Evolutionary conservation across 1,284 basidiomycete species (phyloP).

Genomic region (Anthracocystis walkeri): DNA sequence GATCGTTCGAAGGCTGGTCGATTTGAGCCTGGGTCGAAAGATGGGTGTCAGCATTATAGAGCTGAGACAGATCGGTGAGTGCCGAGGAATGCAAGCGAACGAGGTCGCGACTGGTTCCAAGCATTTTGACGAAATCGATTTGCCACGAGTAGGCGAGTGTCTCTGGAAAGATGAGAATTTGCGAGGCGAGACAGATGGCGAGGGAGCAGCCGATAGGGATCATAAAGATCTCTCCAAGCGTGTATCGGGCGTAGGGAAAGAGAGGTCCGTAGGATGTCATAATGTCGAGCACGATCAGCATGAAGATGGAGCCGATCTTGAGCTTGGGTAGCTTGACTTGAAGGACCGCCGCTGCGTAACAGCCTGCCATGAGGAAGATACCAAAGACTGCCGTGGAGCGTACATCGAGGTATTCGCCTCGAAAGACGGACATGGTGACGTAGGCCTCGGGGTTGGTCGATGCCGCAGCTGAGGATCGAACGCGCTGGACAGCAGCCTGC

Average conservation of each 20-base stretch:
- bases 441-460: slow-evolving; percentile 63
- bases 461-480: slow-evolving; percentile 64
- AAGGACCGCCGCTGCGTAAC: slow-evolving; percentile 75
- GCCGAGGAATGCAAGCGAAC: slow-evolving; percentile 26
- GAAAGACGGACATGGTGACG: slow-evolving; percentile 73
- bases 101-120: slow-evolving; percentile 24
- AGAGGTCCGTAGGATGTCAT: slow-evolving; percentile 72
- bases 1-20: slow-evolving; percentile 16
- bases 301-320: slow-evolving; percentile 73
- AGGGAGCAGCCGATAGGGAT: slow-evolving; percentile 48
- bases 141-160: slow-evolving; percentile 75
- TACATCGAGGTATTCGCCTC: slow-evolving; percentile 78
- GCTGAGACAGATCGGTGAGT: slow-evolving; percentile 22
- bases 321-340: slow-evolving; percentile 77
- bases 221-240: slow-evolving; percentile 71
- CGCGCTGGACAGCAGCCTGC: slow-evolving; percentile 72
- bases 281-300: slow-evolving; percentile 57
- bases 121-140: slow-evolving; percentile 64
- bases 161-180: slow-evolving; percentile 80
- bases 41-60: slow-evolving; percentile 3
- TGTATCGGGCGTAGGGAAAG: slow-evolving; percentile 78
- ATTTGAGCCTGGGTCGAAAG: slow-evolving; percentile 1
- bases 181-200: slow-evolving; percentile 58
- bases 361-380: slow-evolving; percentile 78
- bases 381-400: slow-evolving; percentile 75